Conservation (phyloP, 345 rosid genomes). For the Gossypioides kirkii region DNA sequence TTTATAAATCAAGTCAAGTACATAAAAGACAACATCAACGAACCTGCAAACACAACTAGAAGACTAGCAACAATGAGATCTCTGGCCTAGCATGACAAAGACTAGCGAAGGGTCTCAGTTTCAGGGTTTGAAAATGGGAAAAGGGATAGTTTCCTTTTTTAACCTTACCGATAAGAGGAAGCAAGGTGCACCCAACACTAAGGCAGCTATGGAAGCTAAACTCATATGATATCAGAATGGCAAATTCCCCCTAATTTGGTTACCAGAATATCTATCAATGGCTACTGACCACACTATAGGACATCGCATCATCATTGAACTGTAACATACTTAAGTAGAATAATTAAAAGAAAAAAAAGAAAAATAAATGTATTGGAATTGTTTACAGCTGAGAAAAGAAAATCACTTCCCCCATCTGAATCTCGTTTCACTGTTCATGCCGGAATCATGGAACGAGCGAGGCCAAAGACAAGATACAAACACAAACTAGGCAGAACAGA, state of each 20-base stretch:
- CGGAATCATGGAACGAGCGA: not conserved
- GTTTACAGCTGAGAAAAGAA: not conserved
- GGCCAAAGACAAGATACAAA: not conserved
- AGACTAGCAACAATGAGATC: not conserved
- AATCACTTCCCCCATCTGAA: not conserved
- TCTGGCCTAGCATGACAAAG: not conserved
- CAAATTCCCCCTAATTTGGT: not conserved
- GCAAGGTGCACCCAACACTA: not conserved
- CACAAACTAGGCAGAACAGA: not conserved
- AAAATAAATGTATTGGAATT: not conserved
- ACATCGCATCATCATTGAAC: not conserved
- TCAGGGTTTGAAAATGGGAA: not conserved
- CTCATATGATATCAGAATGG: not conserved
- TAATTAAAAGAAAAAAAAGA: not conserved
- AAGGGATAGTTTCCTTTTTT: not conserved
- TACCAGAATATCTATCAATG: not conserved
- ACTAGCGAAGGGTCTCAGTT: not conserved
- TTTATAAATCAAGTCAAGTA: not conserved
- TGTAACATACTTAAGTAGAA: not conserved
- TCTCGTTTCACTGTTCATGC: not conserved
- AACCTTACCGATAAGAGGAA: not conserved
- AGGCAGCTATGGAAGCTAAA: not conserved
- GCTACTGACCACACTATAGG: not conserved
- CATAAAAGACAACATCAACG: not conserved
- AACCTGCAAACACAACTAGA: not conserved